Evolutionary conservation across 2,329 filamentous ascomycete genomes (phyloP).

Genomic region (Nigrospora oryzae): DNA sequence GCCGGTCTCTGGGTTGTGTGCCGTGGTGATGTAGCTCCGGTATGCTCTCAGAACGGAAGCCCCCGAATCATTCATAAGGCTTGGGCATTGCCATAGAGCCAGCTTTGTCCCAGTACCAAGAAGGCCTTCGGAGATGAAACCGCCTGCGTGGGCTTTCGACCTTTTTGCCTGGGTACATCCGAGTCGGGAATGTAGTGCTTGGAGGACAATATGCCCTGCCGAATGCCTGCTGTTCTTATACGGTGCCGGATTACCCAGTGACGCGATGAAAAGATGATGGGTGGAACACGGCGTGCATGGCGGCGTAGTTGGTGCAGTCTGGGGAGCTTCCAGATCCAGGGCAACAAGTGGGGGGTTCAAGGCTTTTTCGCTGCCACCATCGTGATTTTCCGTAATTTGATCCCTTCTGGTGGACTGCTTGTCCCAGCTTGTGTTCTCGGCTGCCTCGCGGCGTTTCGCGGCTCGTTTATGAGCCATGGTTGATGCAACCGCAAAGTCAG

Average conservation of each 20-base stretch:
- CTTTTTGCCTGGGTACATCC: not conserved
- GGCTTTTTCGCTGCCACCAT: no score
- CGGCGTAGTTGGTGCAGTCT: no score
- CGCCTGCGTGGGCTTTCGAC: conserved; percentile 1
- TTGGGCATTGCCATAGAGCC: conserved; percentile 3
- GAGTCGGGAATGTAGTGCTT: conserved; percentile 4
- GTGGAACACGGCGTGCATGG: not conserved
- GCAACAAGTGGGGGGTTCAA: no score
- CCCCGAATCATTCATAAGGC: conserved; percentile 3
- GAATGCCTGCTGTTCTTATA: conserved; percentile 1
- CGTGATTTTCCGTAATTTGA: no score
- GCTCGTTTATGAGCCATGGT: no score
- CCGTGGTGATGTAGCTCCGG: not conserved
- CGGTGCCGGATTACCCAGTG: conserved; percentile 5
- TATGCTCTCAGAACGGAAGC: conserved; percentile 2
- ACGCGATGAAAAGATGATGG: conserved; percentile 2
- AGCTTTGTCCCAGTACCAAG: not conserved
- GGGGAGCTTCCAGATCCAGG: no score
- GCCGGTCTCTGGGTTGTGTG: not conserved
- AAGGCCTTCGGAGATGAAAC: not conserved
- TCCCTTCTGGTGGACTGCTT: no score
- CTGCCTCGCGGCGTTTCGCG: no score
- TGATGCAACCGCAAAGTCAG: no score
- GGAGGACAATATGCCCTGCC: conserved; percentile 4
- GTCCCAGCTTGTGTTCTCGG: no score